Evolutionary conservation across 306 rosid species (phyloP), one percentile per base, ranked within the genome.

Genomic region (Vachellia pachyceras): DNA sequence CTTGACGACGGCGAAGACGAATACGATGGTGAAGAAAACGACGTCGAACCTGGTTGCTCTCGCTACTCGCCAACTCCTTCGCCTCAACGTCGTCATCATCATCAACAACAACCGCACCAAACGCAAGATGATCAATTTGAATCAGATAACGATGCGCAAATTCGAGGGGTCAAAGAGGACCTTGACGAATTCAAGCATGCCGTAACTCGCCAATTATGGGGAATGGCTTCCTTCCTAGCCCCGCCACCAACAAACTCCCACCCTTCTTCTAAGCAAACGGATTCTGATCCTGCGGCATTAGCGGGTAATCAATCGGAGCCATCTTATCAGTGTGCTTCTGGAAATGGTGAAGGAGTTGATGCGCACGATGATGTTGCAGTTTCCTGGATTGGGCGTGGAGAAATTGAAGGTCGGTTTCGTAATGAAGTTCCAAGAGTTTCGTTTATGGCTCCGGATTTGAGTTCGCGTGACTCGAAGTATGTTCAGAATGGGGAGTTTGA

Each of bases 131-230:
- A 67, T 77, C 88, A 74, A 23, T 3, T 37, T 74, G 79, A 77
- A 79, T 79, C 85, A 58, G 82, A 84, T 29, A 66, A 77, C 4
- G 91, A 86, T 37, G 81, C 89, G n/a, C 88, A 84, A 44, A 82
- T 85, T 15, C 90, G 91, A 40, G 95, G 99, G 40, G 98, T 92
- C 50, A 89, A 82, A 72, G 98, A 93, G 65, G 99, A 95, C 79
- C 89, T 95, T 4, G 85, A 94, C 64, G 97, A 90, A 81, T 80
- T 95, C 81, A 89, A 88, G 66, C 90, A 90, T 77, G 86, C 97
- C 85, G 90, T 95, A 73, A 89, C 96, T 13, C 98, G 96, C 20
- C 98, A 93, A 89, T 82, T 95, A 22, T 89, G 97, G 98, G 99
- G 96, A 29, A 87, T 95, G 87, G 97, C 99, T 0, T 83, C 92